Evolutionary conservation across 495 filamentous ascomycete genomes (phyloP).

Genomic region (Neurospora tetraspora): DNA sequence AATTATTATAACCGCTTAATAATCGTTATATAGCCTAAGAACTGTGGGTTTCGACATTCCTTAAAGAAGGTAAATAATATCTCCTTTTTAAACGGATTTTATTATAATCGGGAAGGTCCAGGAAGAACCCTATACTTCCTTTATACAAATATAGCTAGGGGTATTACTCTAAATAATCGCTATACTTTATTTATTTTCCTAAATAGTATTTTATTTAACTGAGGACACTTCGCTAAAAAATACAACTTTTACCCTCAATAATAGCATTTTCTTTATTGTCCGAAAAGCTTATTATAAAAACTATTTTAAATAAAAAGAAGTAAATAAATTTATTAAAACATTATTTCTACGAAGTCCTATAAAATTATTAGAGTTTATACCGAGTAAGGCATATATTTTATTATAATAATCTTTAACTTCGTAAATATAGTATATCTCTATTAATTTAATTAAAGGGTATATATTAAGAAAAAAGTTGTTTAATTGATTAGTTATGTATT

Average conservation of each 20-base stretch:
- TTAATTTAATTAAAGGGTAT: slow-evolving; percentile 18
- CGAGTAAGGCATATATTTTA: slow-evolving; percentile 30
- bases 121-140: too few relatives aligned
- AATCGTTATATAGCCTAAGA: too few relatives aligned
- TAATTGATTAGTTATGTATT: slow-evolving; percentile 5
- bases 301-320: too few relatives aligned
- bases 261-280: neutral
- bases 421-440: slow-evolving; percentile 25
- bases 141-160: too few relatives aligned
- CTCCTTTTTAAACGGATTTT: too few relatives aligned
- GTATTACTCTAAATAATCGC: neutral
- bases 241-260: neutral
- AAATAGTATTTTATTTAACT: neutral
- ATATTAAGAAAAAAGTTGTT: slow-evolving; percentile 14
- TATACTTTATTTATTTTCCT: neutral
- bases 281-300: too few relatives aligned
- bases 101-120: too few relatives aligned
- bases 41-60: too few relatives aligned
- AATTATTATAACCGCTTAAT: too few relatives aligned
- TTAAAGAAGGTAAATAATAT: too few relatives aligned
- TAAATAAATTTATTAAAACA: too few relatives aligned
- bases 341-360: too few relatives aligned
- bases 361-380: neutral
- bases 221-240: neutral
- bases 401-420: slow-evolving; percentile 21